Conservation (phyloP, 257 asterid genomes). For the Solanum etuberosum region DNA sequence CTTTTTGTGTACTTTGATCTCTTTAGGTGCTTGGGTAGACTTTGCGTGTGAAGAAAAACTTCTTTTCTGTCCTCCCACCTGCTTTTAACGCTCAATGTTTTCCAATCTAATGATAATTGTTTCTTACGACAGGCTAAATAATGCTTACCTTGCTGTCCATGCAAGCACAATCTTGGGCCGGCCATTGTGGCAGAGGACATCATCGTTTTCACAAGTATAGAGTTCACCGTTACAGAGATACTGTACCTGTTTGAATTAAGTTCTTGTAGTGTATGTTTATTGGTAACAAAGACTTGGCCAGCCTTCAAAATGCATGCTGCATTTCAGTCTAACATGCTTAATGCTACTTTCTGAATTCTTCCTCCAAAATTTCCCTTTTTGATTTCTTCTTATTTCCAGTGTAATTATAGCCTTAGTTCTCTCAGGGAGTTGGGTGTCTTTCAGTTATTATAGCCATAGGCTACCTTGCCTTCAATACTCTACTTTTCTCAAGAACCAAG, state of each 20-base stretch:
- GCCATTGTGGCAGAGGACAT: slow-evolving; percentile 84
- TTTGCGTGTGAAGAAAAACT: not conserved
- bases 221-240: not conserved
- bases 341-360: not conserved
- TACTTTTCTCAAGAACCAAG: not conserved
- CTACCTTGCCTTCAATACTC: not conserved
- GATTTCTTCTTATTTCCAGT: not conserved
- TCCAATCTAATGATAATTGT: not conserved
- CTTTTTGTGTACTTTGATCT: not conserved
- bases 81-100: not conserved
- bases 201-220: slow-evolving; percentile 31
- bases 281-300: not conserved
- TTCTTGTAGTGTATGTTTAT: not conserved
- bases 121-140: slow-evolving; percentile 49
- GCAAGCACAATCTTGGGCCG: slow-evolving; percentile 76
- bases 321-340: not conserved
- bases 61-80: not conserved
- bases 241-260: not conserved
- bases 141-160: slow-evolving; percentile 71
- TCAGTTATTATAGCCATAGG: not conserved
- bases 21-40: not conserved
- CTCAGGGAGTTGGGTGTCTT: not conserved
- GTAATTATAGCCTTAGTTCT: not conserved
- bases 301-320: not conserved
- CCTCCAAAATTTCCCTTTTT: not conserved